Evolutionary conservation across 345 rosid genomes (phyloP).

Genomic region (Boechera divaricarpa): DNA sequence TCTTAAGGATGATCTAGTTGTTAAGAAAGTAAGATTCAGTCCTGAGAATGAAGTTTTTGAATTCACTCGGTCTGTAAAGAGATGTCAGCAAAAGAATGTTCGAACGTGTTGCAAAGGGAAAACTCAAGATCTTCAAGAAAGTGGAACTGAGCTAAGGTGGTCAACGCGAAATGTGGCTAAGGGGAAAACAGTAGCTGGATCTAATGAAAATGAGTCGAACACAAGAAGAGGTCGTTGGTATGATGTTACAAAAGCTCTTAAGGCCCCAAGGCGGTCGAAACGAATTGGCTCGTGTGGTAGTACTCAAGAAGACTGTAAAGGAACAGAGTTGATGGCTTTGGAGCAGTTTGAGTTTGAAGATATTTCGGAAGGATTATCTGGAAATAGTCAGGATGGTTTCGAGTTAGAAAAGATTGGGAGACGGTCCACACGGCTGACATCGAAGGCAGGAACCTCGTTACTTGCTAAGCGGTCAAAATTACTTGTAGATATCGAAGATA

Average conservation of each 20-base stretch:
- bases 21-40: conserved; percentile 70
- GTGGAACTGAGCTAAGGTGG: conserved; percentile 26
- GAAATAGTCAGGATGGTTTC: not conserved
- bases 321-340: not conserved
- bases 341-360: not conserved
- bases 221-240: too few relatives aligned
- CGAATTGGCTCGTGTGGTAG: conserved; percentile 10
- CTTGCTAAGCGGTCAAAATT: conserved; percentile 11
- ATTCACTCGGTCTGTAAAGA: conserved; percentile 51
- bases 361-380: not conserved
- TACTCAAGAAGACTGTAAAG: not conserved
- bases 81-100: conserved; percentile 20
- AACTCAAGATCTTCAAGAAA: conserved; percentile 5
- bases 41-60: conserved; percentile 54
- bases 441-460: not conserved
- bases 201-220: not conserved
- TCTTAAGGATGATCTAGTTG: not conserved
- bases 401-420: conserved; percentile 3
- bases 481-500: not conserved
- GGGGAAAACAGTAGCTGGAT: conserved; percentile 3
- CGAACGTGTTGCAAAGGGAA: not conserved
- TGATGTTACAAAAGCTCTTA: too few relatives aligned
- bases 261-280: conserved; percentile 8
- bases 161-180: conserved; percentile 21
- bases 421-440: not conserved